A percentile compares a stretch with the other conserved stretches of the same genome.
These are phyloP conservation scores for carrot (Daucus carota) DNA, from an alignment of 129 eudicot genomes.

Conservation along the genomic window DH1_v3.0 NC_030383.2:52438001-52438500, in stretches of 20 bases:
- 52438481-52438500: conserved; percentile 11
- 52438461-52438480: conserved; percentile 4
- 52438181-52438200: conserved; percentile 45
- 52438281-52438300: conserved; percentile 2
- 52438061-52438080: neutral
- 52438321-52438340: conserved; percentile 13
- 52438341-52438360: neutral
- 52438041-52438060: neutral
- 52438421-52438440: conserved; percentile 2
- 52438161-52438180: conserved; percentile 54
- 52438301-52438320: conserved; percentile 10
- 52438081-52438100: neutral
- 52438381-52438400: conserved; percentile 15
- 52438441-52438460: conserved; percentile 10
- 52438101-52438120: neutral
- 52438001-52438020: conserved; percentile 94
- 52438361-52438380: neutral
- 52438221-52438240: conserved; percentile 45
- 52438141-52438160: conserved; percentile 43
- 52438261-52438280: neutral
- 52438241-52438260: conserved; percentile 1
- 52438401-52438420: conserved; percentile 1
- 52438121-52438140: conserved; percentile 14
- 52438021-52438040: conserved; percentile 23
- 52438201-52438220: conserved; percentile 45